Percentiles rank a stretch among this genome's conserved stretches.
phyloP scores from a whole-genome alignment of 1,139 yeast species.

The Geotrichum citri-aurantii region DNA sequence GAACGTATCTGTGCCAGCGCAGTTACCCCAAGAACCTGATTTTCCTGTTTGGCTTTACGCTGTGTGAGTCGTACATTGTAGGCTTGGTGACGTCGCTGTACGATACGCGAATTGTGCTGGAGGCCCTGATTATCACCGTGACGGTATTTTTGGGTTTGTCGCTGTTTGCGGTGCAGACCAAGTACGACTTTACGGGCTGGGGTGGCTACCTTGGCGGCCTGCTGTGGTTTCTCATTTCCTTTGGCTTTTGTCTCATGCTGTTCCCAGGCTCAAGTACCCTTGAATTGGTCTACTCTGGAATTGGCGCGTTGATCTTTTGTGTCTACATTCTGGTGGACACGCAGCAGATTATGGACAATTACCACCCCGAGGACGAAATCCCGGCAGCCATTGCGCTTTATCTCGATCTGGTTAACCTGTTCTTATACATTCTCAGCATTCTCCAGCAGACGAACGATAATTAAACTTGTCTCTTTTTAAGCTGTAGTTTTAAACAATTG shows the following conservation, averaged over 20 bases:
- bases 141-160: slow-evolving; percentile 72
- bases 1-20: slow-evolving; percentile 53
- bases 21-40: slow-evolving; percentile 58
- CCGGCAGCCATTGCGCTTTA: slow-evolving; percentile 72
- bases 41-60: slow-evolving; percentile 59
- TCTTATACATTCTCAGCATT: slow-evolving; percentile 67
- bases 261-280: slow-evolving; percentile 53
- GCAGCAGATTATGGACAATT: slow-evolving; percentile 71
- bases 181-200: slow-evolving; percentile 72
- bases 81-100: slow-evolving; percentile 63
- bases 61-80: slow-evolving; percentile 66
- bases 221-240: slow-evolving; percentile 64
- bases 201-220: slow-evolving; percentile 57
- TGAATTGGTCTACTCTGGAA: slow-evolving; percentile 60
- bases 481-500: no score
- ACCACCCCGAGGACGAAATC: slow-evolving; percentile 80
- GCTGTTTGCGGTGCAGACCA: slow-evolving; percentile 72
- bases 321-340: slow-evolving; percentile 76
- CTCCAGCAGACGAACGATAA: slow-evolving; percentile 47
- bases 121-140: slow-evolving; percentile 66
- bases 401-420: slow-evolving; percentile 75
- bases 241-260: slow-evolving; percentile 65
- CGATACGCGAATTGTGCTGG: slow-evolving; percentile 59
- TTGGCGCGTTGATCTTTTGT: slow-evolving; percentile 71
- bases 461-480: no score